Evolutionary conservation across 2,329 filamentous ascomycete species (phyloP).

Genomic region (Xylaria hypoxylon): DNA sequence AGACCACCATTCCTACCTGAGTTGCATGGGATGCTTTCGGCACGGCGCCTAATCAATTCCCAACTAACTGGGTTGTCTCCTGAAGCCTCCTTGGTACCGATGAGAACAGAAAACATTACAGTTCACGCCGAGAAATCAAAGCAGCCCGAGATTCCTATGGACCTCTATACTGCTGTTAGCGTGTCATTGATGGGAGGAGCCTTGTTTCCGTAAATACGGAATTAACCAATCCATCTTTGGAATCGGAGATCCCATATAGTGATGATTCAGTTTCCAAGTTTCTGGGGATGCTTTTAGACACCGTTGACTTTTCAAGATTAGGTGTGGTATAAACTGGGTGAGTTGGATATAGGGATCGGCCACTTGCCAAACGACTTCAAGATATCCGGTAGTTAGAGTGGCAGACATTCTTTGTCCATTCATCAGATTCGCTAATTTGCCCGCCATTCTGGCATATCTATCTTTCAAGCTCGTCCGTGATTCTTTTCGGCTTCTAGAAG

Average conservation of each 20-base stretch:
- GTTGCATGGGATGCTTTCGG: slow-evolving; percentile 10
- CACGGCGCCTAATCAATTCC: slow-evolving; percentile 27
- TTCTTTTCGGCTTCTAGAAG: slow-evolving; percentile 29
- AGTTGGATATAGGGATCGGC: not conserved
- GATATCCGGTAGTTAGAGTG: not conserved
- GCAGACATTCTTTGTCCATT: not conserved
- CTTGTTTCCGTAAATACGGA: not conserved
- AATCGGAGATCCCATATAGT: not conserved
- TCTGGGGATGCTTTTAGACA: slow-evolving; percentile 1
- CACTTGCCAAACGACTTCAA: not conserved
- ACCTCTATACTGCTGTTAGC: slow-evolving; percentile 10
- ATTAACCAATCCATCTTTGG: slow-evolving; percentile 1
- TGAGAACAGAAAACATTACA: not conserved
- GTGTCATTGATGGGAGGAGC: not conserved
- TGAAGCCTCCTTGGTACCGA: not conserved
- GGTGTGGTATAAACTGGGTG: no score
- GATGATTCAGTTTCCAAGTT: slow-evolving; percentile 12
- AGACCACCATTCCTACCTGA: slow-evolving; percentile 18
- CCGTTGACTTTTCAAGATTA: not conserved
- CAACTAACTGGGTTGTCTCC: slow-evolving; percentile 22
- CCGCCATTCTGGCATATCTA: slow-evolving; percentile 1
- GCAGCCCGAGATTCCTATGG: not conserved
- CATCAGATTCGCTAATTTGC: slow-evolving; percentile 5
- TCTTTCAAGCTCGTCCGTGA: slow-evolving; percentile 18
- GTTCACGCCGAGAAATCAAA: not conserved